Evolutionary conservation across 768 basidiomycete genomes (phyloP), one percentile per base, ranked within the genome.

Genomic region (Lactarius tabidus): DNA sequence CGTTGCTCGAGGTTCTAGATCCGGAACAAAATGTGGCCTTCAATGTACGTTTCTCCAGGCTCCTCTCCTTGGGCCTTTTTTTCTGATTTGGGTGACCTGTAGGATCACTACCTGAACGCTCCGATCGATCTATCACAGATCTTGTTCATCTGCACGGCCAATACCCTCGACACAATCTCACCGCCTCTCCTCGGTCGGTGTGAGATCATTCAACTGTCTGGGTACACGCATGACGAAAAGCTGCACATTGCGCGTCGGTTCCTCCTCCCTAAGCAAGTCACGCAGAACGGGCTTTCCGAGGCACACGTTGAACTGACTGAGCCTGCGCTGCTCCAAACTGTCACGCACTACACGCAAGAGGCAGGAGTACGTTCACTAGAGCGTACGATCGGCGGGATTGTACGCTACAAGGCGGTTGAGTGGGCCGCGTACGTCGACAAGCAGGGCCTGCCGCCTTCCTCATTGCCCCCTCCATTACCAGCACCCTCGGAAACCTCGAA

Each of bases 301-400:
- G 77, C 80, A 1, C 85, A 88, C 31, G 77, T 96, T 31, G 74
- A 77, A 26, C 77, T 97, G 51, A 85, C 85, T 0, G 87, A 93
- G 59, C 84, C 85, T 12, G 87, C 88, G 0, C 74, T 96, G 35
- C 75, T 88, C 61, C 82, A 85, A 58, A 82, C 96, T 57, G 86
- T 89, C 23, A 90, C 87, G 1, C 81, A 86, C 26, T 95, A 93
- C 71, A 95, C 95, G 2, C 81, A 91, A 7, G 95, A 98, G 75
- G 93, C 94, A 0, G 95, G 95, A 38, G 95, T 98, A n/a, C 85
- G 95, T 39, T 87, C 85, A 53, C 82, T 96, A 18, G 95, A 97
- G 71, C 84, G 95, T 15, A 85, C 91, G 2, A 86, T 98, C 48
- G 93, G 92, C 3, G 82, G 87, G 28, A 87, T 98, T n/a, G 90